A percentile compares a stretch with the other conserved stretches of the same genome.
phyloP scores from a whole-genome alignment of 805 yeast species.

The Spathaspora boniae region DNA sequence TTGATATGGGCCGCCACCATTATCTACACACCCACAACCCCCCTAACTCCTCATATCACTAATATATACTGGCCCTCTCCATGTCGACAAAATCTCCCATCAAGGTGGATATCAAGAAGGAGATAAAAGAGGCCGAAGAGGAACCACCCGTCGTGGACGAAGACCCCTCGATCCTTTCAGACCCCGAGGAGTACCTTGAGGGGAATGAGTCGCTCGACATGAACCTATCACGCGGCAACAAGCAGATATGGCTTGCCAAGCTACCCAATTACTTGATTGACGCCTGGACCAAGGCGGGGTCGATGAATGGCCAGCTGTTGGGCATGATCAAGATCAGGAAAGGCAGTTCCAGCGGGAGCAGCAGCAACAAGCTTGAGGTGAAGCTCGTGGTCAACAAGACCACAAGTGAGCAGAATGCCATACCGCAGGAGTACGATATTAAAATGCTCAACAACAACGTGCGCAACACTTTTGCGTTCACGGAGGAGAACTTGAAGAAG shows the following conservation, averaged over 20 bases:
- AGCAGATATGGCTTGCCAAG: constrained; percentile 89
- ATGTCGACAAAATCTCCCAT: too few species aligned
- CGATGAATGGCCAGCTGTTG: constrained; percentile 65
- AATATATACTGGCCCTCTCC: background rate
- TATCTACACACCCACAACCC: too few species aligned
- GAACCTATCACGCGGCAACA: constrained; percentile 56
- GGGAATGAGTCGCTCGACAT: constrained; percentile 74
- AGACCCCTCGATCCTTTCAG: constrained; percentile 36
- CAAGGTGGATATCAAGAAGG: constrained; percentile 9
- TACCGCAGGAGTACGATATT: constrained; percentile 85
- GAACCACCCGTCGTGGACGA: constrained; percentile 18
- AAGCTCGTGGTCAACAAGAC: constrained; percentile 52
- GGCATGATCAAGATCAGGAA: constrained; percentile 77
- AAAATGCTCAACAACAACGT: constrained; percentile 75
- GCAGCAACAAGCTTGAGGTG: constrained; percentile 40
- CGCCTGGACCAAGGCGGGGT: constrained; percentile 63
- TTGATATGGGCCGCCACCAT: too few species aligned
- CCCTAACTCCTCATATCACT: too few species aligned
- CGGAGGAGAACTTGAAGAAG: constrained; percentile 75
- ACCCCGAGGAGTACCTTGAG: constrained; percentile 44
- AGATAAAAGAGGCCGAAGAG: constrained; percentile 15
- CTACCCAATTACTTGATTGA: constrained; percentile 85
- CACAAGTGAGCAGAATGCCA: constrained; percentile 13
- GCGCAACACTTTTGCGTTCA: constrained; percentile 80
- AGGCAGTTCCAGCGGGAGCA: constrained; percentile 26